Evolutionary conservation across 495 filamentous ascomycete genomes (phyloP).

Genomic region (Cercophora samala): DNA sequence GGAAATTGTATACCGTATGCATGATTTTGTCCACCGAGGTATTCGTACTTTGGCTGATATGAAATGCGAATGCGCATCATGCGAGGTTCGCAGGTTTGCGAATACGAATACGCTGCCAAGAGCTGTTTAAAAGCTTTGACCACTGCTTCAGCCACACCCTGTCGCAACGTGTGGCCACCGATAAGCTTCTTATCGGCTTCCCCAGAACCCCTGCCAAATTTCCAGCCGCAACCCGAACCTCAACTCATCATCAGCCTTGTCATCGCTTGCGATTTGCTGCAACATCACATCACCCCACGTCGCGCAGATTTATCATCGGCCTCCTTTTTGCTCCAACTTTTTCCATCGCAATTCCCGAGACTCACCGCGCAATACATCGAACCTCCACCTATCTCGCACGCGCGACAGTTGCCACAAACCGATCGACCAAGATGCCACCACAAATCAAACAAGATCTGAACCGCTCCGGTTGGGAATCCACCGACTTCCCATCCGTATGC

Average conservation of each 20-base stretch:
- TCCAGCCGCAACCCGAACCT: slow-evolving; percentile 1
- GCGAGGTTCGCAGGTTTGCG: not conserved
- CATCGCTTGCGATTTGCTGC: slow-evolving; percentile 5
- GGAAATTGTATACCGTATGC: too few relatives aligned
- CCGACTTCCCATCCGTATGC: slow-evolving; percentile 70
- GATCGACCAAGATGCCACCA: slow-evolving; percentile 45
- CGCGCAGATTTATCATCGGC: not conserved
- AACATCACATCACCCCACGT: slow-evolving; percentile 14
- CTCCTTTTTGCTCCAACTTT: not conserved
- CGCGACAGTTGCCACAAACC: not conserved
- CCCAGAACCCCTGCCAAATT: slow-evolving; percentile 14
- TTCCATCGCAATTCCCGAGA: slow-evolving; percentile 4
- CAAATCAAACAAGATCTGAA: slow-evolving; percentile 94
- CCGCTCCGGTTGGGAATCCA: slow-evolving; percentile 91
- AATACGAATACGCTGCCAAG: slow-evolving; percentile 23
- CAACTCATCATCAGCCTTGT: slow-evolving; percentile 5
- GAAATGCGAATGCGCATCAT: not conserved
- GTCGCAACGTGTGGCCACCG: slow-evolving; percentile 6
- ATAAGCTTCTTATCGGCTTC: slow-evolving; percentile 16
- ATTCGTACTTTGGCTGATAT: not conserved
- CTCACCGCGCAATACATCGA: not conserved
- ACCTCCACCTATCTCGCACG: not conserved
- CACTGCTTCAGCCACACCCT: slow-evolving; percentile 4
- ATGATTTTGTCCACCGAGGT: not conserved
- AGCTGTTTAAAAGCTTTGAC: not conserved